Conservation (phyloP, 2,329 filamentous ascomycete species). For the Coleophoma cylindrospora region DNA sequence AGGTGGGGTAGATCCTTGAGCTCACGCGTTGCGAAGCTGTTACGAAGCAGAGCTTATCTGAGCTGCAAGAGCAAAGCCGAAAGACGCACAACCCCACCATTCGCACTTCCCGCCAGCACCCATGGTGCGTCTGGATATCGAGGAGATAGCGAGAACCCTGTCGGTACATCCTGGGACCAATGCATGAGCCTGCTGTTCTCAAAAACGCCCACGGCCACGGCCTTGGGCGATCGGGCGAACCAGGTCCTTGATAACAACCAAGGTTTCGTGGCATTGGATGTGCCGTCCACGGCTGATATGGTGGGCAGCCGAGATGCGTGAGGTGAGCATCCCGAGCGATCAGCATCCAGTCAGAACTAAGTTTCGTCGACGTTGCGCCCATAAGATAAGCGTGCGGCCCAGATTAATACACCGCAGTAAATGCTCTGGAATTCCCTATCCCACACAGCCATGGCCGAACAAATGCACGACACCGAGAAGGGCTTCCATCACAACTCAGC, state of each 20-base stretch:
- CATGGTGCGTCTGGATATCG: background rate
- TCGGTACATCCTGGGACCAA: too few species aligned
- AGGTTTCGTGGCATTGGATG: too few species aligned
- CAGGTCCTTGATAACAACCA: background rate
- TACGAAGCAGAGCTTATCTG: background rate
- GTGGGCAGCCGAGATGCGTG: too few species aligned
- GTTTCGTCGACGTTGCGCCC: too few species aligned
- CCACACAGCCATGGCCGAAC: background rate
- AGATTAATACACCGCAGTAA: too few species aligned
- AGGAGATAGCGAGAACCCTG: too few species aligned
- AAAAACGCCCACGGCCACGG: background rate
- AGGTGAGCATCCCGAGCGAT: too few species aligned
- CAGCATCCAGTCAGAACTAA: too few species aligned
- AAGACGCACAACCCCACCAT: background rate
- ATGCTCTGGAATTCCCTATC: too few species aligned
- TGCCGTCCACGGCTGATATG: too few species aligned
- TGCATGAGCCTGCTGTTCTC: background rate
- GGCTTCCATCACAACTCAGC: background rate
- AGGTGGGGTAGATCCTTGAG: background rate
- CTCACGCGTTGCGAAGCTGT: background rate
- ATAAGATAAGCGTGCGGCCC: too few species aligned
- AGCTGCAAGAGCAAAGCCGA: too few species aligned
- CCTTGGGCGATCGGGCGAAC: background rate
- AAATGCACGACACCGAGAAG: background rate
- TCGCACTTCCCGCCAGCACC: background rate